Conservation (phyloP, 2,329 filamentous ascomycete genomes). For the Piedraia hortae region DNA sequence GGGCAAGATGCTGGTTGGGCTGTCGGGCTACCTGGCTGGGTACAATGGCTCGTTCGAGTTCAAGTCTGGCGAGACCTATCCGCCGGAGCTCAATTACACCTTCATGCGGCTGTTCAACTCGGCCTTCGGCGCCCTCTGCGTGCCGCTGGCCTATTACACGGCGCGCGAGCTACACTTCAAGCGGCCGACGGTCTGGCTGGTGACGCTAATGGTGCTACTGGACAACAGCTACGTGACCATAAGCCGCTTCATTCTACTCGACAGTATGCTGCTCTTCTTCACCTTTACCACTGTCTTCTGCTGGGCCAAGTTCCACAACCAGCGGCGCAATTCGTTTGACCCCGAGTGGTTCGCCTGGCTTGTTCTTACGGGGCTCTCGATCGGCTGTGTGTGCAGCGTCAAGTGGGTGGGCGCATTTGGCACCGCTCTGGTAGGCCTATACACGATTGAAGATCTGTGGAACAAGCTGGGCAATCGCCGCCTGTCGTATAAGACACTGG, state of each 20-base stretch:
- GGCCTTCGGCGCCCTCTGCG: conserved; percentile 71
- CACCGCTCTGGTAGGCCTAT: conserved; percentile 78
- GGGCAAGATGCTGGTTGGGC: conserved; percentile 91
- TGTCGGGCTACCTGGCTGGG: conserved; percentile 84
- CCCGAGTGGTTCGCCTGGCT: conserved; percentile 88
- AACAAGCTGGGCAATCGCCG: conserved; percentile 86
- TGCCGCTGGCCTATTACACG: conserved; percentile 86
- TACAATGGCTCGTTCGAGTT: conserved; percentile 99
- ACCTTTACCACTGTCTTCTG: conserved; percentile 94
- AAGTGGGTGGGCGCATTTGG: conserved; percentile 95
- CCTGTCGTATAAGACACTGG: conserved; percentile 61
- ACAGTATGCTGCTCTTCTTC: conserved; percentile 95
- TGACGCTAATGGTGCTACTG: conserved; percentile 89
- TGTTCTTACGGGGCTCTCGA: conserved; percentile 74
- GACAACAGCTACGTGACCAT: conserved; percentile 99
- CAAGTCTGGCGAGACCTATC: conserved; percentile 93
- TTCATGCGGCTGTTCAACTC: conserved; percentile 98
- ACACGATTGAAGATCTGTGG: conserved; percentile 93
- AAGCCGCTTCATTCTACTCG: conserved; percentile 88
- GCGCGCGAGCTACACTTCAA: conserved; percentile 72
- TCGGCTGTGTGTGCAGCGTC: conserved; percentile 93
- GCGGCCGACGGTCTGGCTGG: conserved; percentile 72
- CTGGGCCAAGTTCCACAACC: conserved; percentile 87
- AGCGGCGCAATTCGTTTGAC: conserved; percentile 64
- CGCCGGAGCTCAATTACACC: conserved; percentile 78